These are phyloP conservation scores for Pleurostoma richardsiae DNA, from an alignment of 2,329 filamentous ascomycete genomes.

Conservation along the genomic window DNA sequence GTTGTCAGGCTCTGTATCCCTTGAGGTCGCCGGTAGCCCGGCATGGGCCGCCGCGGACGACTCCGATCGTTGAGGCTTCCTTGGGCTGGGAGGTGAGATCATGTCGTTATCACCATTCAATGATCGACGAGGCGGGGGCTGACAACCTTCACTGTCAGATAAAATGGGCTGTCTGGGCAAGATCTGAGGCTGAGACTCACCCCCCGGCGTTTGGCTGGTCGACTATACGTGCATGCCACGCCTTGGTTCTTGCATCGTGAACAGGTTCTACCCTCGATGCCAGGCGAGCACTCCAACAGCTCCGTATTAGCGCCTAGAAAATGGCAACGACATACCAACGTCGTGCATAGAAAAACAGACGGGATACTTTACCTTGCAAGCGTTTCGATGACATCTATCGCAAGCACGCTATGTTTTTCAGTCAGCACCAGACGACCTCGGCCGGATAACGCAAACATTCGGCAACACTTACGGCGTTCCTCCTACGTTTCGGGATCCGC, in stretches of 20 bases:
- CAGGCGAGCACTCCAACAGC: neutral
- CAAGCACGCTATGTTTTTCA: neutral
- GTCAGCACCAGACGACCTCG: no score
- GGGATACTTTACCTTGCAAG: neutral
- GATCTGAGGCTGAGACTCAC: neutral
- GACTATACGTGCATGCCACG: neutral
- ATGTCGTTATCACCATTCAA: neutral
- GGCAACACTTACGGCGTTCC: no score
- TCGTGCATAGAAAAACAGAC: no score
- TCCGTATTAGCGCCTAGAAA: no score
- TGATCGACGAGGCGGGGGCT: no score
- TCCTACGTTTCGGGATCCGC: no score
- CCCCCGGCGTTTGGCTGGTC: neutral
- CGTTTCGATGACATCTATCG: neutral
- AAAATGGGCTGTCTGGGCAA: neutral
- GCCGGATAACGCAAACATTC: no score
- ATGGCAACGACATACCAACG: no score
- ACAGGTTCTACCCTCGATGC: neutral
- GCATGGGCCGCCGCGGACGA: neutral
- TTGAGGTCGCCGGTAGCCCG: neutral
- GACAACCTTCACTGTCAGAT: no score
- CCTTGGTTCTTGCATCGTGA: neutral
- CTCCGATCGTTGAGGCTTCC: neutral
- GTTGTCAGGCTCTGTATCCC: neutral
- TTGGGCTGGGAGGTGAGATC: neutral